Evolutionary conservation across 1,139 yeast genomes (phyloP), one percentile per base, ranked within the genome.

Genomic region (Groenewaldozyma sp.): DNA sequence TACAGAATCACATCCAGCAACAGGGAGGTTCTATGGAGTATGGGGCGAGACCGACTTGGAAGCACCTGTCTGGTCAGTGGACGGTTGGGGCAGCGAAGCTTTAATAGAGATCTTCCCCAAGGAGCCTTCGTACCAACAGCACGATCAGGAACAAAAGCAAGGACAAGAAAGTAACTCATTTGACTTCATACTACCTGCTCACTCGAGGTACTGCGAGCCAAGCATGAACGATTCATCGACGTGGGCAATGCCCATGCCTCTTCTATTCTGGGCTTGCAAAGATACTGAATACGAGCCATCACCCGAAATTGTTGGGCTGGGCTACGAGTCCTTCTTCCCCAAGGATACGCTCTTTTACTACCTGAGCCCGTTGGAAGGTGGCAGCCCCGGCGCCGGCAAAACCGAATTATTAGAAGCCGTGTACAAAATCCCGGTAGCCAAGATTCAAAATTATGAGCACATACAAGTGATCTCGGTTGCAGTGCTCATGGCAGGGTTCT

Each of bases 191-290:
- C 53, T 74, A 6, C 68, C 68, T 5, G 54, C 71, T 47, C 78
- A 74, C 49, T 66, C 74, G 22, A 61, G 79, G 35, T 74, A 74
- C 48, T 63, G 65, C 13, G 48, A 49, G 21, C 77, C 77, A 1
- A 50, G 10, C 51, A 49, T 11, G 9, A 13, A 24, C 11, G 36
- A 34, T 17, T 17, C 10, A 45, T 46, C 20, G 45, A 38, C 46
- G 18, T 56, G 52, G 20, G 38, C 42, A 3, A 48, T 64, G 26
- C 51, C 62, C 2, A 58, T 60, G 37, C 76, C 78, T 2, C 47
- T 53, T 3, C 57, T 73, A 2, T 73, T 72, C 46, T 65, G 70
- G 65, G 76, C 74, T 0, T 74, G 79, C 52, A 66, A 63, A 39
- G 56, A 56, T 24, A 38, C 49, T 4, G 62, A 22, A 42, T 45